Evolutionary conservation across 257 asterid genomes (phyloP).

Genomic region (Petunia axillaris): DNA sequence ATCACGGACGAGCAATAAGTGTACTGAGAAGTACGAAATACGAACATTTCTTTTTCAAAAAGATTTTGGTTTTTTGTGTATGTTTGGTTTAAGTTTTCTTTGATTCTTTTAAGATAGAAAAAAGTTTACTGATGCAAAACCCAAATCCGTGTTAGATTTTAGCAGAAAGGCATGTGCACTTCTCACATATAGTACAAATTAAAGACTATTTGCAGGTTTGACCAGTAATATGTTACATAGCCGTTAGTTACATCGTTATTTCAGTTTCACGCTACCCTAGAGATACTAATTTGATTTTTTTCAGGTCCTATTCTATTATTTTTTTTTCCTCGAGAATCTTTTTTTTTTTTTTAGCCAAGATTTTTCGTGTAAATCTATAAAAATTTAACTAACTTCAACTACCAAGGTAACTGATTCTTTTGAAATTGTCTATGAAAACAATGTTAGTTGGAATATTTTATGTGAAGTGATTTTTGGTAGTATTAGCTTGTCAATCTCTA

Average conservation of each 20-base stretch:
- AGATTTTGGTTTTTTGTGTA: constrained; percentile 35
- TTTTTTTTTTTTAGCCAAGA: neutral
- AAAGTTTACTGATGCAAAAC: neutral
- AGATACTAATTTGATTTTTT: neutral
- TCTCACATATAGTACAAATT: constrained; percentile 21
- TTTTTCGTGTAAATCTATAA: neutral
- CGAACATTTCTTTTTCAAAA: constrained; percentile 2
- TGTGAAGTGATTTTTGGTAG: too few species aligned
- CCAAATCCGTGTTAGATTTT: neutral
- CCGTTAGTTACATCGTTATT: constrained; percentile 25
- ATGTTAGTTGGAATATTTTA: neutral
- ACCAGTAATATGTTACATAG: constrained; percentile 21
- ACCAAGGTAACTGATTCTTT: constrained; percentile 23
- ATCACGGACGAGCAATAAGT: constrained; percentile 38
- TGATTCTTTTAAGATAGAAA: neutral
- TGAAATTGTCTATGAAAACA: neutral
- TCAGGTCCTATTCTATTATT: neutral
- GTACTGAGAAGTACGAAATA: constrained; percentile 46
- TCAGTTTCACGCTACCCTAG: constrained; percentile 1
- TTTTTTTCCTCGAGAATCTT: neutral
- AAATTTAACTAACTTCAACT: constrained; percentile 16
- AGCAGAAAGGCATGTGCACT: constrained; percentile 35
- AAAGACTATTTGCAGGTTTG: constrained; percentile 31
- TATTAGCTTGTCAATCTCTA: too few species aligned
- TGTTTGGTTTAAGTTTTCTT: constrained; percentile 42